phyloP scores from a whole-genome alignment of 2,329 filamentous ascomycete species.

The Thelonectria olida region DNA sequence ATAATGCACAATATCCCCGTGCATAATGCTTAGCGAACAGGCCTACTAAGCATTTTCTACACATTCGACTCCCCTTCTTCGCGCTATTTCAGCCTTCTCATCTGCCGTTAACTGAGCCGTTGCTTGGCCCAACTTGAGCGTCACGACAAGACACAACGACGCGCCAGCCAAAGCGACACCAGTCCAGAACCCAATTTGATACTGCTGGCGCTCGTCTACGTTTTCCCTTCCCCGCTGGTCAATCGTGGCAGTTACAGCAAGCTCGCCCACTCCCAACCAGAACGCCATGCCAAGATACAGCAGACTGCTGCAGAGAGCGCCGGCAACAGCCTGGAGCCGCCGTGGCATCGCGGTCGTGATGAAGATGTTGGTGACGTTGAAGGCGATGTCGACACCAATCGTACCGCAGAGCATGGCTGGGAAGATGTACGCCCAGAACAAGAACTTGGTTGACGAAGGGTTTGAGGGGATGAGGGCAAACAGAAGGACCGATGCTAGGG shows the following conservation, averaged over 20 bases:
- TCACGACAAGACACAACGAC: slow-evolving; percentile 63
- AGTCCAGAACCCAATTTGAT: slow-evolving; percentile 74
- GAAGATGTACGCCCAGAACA: slow-evolving; percentile 79
- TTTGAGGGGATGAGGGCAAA: slow-evolving; percentile 71
- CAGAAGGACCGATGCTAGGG: slow-evolving; percentile 65
- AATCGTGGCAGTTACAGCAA: slow-evolving; percentile 63
- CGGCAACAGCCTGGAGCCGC: slow-evolving; percentile 74
- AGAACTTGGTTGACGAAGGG: slow-evolving; percentile 40
- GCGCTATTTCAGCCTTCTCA: slow-evolving; percentile 54
- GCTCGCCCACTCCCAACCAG: slow-evolving; percentile 75
- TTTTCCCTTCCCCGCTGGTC: slow-evolving; percentile 31
- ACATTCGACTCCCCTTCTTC: neutral
- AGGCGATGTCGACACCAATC: slow-evolving; percentile 78
- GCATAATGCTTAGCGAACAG: no score
- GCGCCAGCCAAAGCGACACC: slow-evolving; percentile 64
- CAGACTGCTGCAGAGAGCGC: slow-evolving; percentile 75
- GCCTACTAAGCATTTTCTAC: neutral
- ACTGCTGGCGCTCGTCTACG: slow-evolving; percentile 60
- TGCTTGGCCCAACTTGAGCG: slow-evolving; percentile 64
- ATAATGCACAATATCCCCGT: no score
- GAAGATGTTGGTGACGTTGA: slow-evolving; percentile 81
- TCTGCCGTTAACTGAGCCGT: slow-evolving; percentile 66
- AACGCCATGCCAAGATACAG: slow-evolving; percentile 78
- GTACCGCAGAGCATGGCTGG: slow-evolving; percentile 75
- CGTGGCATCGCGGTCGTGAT: slow-evolving; percentile 76